Evolutionary conservation across 2,329 filamentous ascomycete genomes (phyloP).

Genomic region (Nigrograna mackinnonii): DNA sequence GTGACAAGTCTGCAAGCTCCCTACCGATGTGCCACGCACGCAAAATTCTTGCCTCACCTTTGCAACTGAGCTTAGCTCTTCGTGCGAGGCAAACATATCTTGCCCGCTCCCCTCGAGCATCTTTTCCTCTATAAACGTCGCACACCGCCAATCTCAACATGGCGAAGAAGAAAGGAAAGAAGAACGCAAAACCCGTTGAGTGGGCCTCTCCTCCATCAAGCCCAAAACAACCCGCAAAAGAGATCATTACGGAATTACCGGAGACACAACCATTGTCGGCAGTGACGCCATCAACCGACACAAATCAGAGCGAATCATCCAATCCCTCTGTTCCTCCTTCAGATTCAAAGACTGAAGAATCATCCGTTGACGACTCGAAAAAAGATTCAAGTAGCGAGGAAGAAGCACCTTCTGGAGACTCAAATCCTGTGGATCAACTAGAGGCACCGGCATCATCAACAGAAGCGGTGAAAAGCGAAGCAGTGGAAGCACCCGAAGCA

Average conservation of each 20-base stretch:
- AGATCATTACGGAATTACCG: slow-evolving; percentile 20
- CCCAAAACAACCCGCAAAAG: slow-evolving; percentile 22
- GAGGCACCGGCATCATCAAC: too few relatives aligned
- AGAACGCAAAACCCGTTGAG: slow-evolving; percentile 29
- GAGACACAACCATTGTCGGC: slow-evolving; percentile 18
- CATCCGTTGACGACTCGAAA: too few relatives aligned
- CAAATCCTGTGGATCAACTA: too few relatives aligned
- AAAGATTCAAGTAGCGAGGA: too few relatives aligned
- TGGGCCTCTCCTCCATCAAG: slow-evolving; percentile 28
- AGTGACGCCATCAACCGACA: slow-evolving; percentile 12
- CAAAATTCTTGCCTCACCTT: slow-evolving; percentile 31
- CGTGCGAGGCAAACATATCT: slow-evolving; percentile 29
- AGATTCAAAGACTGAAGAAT: too few relatives aligned
- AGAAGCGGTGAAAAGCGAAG: too few relatives aligned
- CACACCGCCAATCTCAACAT: slow-evolving; percentile 24
- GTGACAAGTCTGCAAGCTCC: slow-evolving; percentile 31
- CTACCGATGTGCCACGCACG: slow-evolving; percentile 41
- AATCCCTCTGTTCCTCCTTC: too few relatives aligned
- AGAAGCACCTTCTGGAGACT: too few relatives aligned
- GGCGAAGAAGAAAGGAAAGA: slow-evolving; percentile 37
- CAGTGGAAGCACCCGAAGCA: too few relatives aligned
- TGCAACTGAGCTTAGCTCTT: slow-evolving; percentile 16
- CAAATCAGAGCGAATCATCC: slow-evolving; percentile 17
- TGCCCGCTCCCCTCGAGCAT: slow-evolving; percentile 13
- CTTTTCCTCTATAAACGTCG: slow-evolving; percentile 31